Evolutionary conservation across 129 eudicot species (phyloP).

Genomic region (Artemisia tridentata): DNA sequence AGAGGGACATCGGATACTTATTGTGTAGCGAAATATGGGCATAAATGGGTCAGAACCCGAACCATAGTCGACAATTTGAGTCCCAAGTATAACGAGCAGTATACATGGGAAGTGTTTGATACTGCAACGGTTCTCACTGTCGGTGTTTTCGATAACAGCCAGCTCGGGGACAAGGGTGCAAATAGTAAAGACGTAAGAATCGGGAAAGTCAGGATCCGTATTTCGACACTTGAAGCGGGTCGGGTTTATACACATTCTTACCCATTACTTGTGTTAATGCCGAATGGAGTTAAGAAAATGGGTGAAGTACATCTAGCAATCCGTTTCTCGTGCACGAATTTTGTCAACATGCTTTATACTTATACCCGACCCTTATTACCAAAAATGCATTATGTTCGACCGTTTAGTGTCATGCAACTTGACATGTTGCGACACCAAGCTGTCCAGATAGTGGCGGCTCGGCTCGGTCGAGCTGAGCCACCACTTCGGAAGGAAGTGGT

Average conservation of each 20-base stretch:
- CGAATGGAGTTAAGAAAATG: constrained; percentile 93
- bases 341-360: constrained; percentile 79
- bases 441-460: constrained; percentile 71
- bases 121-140: constrained; percentile 90
- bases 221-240: constrained; percentile 89
- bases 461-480: constrained; percentile 92
- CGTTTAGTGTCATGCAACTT: constrained; percentile 82
- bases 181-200: constrained; percentile 65
- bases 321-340: constrained; percentile 83
- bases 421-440: constrained; percentile 98
- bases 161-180: constrained; percentile 67
- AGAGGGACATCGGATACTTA: constrained; percentile 91
- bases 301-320: constrained; percentile 92
- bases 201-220: constrained; percentile 88
- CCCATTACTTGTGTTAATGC: constrained; percentile 81
- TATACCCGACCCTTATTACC: constrained; percentile 82
- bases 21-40: constrained; percentile 95
- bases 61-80: constrained; percentile 74
- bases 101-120: constrained; percentile 95
- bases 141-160: constrained; percentile 87
- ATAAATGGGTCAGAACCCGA: constrained; percentile 90
- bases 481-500: constrained; percentile 90
- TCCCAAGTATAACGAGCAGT: constrained; percentile 93
- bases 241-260: constrained; percentile 93
- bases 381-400: constrained; percentile 87